A percentile compares a stretch with the other conserved stretches of the same genome.
phyloP scores from a whole-genome alignment of 2,329 filamentous ascomycete genomes.

The Xenoacremonium recifei region DNA sequence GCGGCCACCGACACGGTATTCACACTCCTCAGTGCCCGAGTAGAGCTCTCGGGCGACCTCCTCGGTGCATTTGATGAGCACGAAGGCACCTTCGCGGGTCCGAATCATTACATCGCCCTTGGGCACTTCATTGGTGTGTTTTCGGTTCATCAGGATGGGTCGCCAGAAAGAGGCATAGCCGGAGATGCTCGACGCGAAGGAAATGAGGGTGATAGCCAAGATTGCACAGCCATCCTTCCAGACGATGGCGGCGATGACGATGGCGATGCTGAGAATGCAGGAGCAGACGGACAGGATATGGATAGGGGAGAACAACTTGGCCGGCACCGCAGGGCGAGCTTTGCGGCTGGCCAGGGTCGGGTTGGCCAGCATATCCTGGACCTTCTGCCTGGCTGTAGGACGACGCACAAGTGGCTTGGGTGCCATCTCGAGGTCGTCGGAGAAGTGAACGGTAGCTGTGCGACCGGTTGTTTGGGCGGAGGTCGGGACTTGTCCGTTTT shows the following conservation, averaged over 20 bases:
- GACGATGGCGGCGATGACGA: conserved; percentile 41
- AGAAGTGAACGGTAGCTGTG: conserved; percentile 8
- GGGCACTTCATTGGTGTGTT: conserved; percentile 47
- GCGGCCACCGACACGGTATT: conserved; percentile 49
- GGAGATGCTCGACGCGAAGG: conserved; percentile 50
- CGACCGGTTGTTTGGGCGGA: conserved; percentile 3
- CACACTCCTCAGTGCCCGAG: conserved; percentile 58
- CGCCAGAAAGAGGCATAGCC: conserved; percentile 59
- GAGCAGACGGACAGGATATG: conserved; percentile 54
- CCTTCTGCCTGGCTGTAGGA: conserved; percentile 37
- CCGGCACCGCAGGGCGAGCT: conserved; percentile 46
- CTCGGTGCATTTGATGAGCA: conserved; percentile 57
- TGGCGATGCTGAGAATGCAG: conserved; percentile 45
- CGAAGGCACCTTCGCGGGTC: conserved; percentile 58
- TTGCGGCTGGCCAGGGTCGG: conserved; percentile 37
- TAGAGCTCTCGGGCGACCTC: conserved; percentile 63
- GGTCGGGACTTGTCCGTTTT: conserved; percentile 5
- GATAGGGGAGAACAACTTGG: conserved; percentile 48
- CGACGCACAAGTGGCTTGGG: conserved; percentile 24
- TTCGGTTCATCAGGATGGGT: conserved; percentile 52
- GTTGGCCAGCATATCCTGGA: conserved; percentile 43
- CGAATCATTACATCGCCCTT: conserved; percentile 60
- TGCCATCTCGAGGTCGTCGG: conserved; percentile 2
- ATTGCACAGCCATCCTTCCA: conserved; percentile 37
- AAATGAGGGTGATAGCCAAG: conserved; percentile 49